Conservation (phyloP, 176 grass and related monocot species). For the Musa beccarii region DNA sequence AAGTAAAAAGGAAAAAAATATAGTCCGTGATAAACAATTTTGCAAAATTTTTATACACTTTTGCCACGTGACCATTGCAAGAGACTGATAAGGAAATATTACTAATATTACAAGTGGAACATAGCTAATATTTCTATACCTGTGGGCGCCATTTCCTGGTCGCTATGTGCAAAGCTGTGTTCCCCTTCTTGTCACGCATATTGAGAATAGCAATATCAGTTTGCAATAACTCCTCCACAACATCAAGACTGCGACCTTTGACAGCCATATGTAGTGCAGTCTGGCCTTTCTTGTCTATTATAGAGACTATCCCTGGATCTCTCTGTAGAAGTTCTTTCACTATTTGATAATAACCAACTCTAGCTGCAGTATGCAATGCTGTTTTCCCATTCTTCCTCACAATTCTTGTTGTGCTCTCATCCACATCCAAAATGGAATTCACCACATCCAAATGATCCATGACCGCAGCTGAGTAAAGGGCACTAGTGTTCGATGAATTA, state of each 20-base stretch:
- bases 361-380: conserved; percentile 61
- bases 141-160: conserved; percentile 98
- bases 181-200: conserved; percentile 84
- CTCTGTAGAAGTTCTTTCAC: conserved; percentile 67
- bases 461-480: conserved; percentile 87
- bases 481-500: conserved; percentile 71
- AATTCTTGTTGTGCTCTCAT: conserved; percentile 51
- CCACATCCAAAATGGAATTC: conserved; percentile 62
- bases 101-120: background rate
- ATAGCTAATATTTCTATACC: conserved; percentile 28
- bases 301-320: conserved; percentile 64
- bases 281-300: conserved; percentile 91
- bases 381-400: conserved; percentile 94
- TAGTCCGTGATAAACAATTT: background rate
- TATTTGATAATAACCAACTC: conserved; percentile 69
- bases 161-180: conserved; percentile 89
- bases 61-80: background rate
- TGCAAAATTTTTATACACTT: background rate
- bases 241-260: conserved; percentile 86
- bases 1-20: background rate
- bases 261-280: conserved; percentile 99
- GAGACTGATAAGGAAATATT: background rate
- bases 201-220: conserved; percentile 86
- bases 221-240: conserved; percentile 74
- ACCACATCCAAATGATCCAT: conserved; percentile 87